Evolutionary conservation across 1,139 yeast genomes (phyloP), one percentile per base, ranked within the genome.

Genomic region (Petasospora rhodanensis): DNA sequence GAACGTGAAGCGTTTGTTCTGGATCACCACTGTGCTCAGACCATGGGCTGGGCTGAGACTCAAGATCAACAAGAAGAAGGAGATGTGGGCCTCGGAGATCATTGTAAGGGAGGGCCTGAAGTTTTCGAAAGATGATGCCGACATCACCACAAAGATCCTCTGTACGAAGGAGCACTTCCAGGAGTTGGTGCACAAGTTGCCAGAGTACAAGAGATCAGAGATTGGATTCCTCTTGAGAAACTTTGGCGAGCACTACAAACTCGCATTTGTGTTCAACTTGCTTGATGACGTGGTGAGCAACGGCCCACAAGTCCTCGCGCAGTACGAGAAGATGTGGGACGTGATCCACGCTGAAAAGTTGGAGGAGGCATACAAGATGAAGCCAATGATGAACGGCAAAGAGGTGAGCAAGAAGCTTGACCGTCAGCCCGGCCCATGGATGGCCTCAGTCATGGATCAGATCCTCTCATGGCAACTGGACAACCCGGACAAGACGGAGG

Each of bases 361-460:
- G 36, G 49, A 51, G 6, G 54, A 69, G 7, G 73, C 66, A 0
- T 66, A 70, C 45, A 51, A 49, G 3, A 45, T 76, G 32, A 76
- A 70, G 43, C 76, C 81, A 3, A 46, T 79, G 17, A 55, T 81
- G 12, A 83, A 83, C 52, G 96, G 96, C 14, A 84, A 79, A 45
- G 70, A 73, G 20, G 56, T 86, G 30, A 62, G 71, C 31, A 61
- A 66, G 30, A 59, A 65, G 12, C 59, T 81, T 15, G 59, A 66
- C 12, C 64, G 62, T 37, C 81, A 79, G 52, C 86, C 91, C 0
- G 97, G 97, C 0, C 87, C 89, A 5, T 86, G 96, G 95, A 66
- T 86, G 68, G 66, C 75, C 7, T 58, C 59, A 18, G 60, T 78
- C 9, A 70, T 74, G 38, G 74, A 73, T 11, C 59, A 67, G 27